These are phyloP conservation scores for Myriosclerotinia curreyana DNA, from an alignment of 2,329 filamentous ascomycete species.

Conservation along the genomic window DNA sequence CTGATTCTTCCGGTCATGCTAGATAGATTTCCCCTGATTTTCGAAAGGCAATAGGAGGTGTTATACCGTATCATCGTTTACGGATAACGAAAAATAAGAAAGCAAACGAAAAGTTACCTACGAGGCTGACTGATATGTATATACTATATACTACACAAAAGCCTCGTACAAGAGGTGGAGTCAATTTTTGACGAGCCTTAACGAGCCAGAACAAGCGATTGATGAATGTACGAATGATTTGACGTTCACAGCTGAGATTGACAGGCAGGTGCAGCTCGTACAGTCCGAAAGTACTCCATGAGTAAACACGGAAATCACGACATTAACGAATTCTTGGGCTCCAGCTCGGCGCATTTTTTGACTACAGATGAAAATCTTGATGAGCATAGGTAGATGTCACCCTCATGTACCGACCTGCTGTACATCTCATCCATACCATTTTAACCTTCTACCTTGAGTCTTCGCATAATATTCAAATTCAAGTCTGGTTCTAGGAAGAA, in stretches of 20 bases:
- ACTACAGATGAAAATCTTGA: not conserved
- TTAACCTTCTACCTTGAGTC: not conserved
- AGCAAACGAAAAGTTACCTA: not conserved
- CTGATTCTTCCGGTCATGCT: slow-evolving; percentile 5
- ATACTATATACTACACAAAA: not conserved
- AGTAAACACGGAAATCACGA: slow-evolving; percentile 8
- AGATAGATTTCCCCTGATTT: not conserved
- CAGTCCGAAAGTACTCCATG: no score
- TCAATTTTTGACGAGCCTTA: not conserved
- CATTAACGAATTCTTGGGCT: not conserved
- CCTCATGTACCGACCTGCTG: not conserved
- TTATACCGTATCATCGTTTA: not conserved
- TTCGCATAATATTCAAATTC: not conserved
- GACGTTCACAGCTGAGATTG: no score
- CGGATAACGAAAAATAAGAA: not conserved
- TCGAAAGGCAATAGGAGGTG: not conserved
- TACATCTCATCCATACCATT: not conserved
- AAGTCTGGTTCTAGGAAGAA: no score
- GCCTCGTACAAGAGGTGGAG: not conserved
- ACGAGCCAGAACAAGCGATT: not conserved
- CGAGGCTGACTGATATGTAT: slow-evolving; percentile 1
- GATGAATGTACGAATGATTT: not conserved
- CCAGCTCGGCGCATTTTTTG: not conserved
- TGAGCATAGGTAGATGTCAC: not conserved
- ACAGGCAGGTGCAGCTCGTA: no score